Base-by-base conservation (phyloP, 208 protist species). In the Leishmania major region DNA sequence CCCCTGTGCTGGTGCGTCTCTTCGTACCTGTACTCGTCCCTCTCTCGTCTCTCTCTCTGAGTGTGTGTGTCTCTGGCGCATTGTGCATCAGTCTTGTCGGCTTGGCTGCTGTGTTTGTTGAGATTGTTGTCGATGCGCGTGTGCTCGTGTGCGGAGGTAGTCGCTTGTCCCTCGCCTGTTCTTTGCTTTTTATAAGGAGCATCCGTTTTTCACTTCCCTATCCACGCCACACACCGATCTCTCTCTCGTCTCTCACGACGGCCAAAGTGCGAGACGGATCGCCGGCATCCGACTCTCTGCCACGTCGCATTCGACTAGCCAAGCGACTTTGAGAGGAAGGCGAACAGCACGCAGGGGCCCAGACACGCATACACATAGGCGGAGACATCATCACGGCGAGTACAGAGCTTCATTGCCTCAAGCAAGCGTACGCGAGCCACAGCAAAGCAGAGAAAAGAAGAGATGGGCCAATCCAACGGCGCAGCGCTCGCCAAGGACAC, bases 391-490 rank as follows among this genome's bases (percentile, higher is more conserved):
- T 43, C 31, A 69, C n/a, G 35, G 31, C 37, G 37, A 43, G 11
- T 31, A 2, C 15, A 71, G 66, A 47, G 19, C 22, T 25, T n/a
- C 37, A 2, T 3, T 71, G 37, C 40, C 22, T 45, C 66, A 71
- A 43, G 7, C 40, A 43, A 75, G 5, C 71, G 4, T 8, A 35
- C 71, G 6, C 70, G 11, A 11, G 10, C 47, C n/a, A 55, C 15
- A 73, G 25, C 8, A 78, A 49, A 62, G 43, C 31, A 72, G 67
- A 35, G 71, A 25, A 83, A 15, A n/a, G n/a, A 60, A 15, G 45
- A 13, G 17, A 96, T 97, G 94, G 94, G 94, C 1, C 94, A 96
- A 82, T 85, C 83, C n/a, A 89, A 91, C 75, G 84, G 89, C 5
- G 55, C 87, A 37, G 87, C 66, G 45, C 80, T 95, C 8, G 87